Evolutionary conservation across 805 yeast genomes (phyloP).

Genomic region (Peterozyma xylosa): DNA sequence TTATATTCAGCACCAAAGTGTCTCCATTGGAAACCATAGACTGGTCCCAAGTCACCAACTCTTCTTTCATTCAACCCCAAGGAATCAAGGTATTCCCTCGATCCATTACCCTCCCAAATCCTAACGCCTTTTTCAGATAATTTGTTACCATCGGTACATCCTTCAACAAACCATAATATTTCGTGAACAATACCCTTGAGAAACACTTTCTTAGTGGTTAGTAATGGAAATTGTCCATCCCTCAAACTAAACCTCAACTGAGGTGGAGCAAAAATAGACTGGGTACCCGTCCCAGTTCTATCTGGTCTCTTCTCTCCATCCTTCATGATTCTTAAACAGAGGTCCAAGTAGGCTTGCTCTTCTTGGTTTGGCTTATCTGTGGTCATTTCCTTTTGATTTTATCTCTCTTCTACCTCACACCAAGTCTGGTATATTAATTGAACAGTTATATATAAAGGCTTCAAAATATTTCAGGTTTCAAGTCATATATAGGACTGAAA

Average conservation of each 20-base stretch:
- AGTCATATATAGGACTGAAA: no score
- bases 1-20: conserved; percentile 93
- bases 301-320: conserved; percentile 92
- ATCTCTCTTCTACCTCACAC: no score
- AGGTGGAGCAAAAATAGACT: conserved; percentile 89
- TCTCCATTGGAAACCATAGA: conserved; percentile 98
- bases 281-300: conserved; percentile 96
- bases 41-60: conserved; percentile 96
- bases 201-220: conserved; percentile 91
- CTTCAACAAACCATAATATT: conserved; percentile 86
- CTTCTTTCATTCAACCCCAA: conserved; percentile 74
- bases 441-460: no score
- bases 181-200: conserved; percentile 86
- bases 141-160: conserved; percentile 80
- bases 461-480: no score
- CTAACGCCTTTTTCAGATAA: conserved; percentile 81
- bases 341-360: conserved; percentile 82
- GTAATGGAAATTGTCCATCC: conserved; percentile 71
- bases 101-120: conserved; percentile 99
- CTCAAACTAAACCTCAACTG: conserved; percentile 77
- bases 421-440: no score
- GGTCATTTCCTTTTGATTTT: no score
- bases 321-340: conserved; percentile 67
- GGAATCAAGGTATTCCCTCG: conserved; percentile 80
- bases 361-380: conserved; percentile 22